Percentiles rank a stretch among this genome's conserved stretches.
phyloP scores from a whole-genome alignment of 495 filamentous ascomycete genomes.

The Cryomyces minteri region DNA sequence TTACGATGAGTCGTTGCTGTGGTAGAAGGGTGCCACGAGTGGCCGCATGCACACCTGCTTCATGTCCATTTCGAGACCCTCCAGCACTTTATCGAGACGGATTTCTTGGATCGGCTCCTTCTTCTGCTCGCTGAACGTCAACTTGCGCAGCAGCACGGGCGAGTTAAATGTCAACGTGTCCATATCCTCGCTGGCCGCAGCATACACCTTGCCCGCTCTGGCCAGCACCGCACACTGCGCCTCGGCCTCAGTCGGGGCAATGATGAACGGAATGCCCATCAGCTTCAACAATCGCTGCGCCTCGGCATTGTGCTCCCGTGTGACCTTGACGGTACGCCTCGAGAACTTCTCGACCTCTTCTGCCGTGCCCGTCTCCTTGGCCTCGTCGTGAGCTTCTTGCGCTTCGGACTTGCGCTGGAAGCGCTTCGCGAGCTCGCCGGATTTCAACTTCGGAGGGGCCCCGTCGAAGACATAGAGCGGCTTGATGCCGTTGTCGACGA shows the following conservation, averaged over 20 bases:
- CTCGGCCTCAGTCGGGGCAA: conserved; percentile 92
- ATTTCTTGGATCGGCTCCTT: conserved; percentile 98
- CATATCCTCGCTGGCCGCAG: conserved; percentile 96
- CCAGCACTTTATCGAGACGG: conserved; percentile 62
- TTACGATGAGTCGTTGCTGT: no score
- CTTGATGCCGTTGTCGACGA: conserved; percentile 97
- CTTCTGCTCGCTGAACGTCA: conserved; percentile 91
- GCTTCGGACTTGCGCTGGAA: conserved; percentile 83
- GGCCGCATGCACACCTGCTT: conserved; percentile 37
- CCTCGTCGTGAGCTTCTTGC: conserved; percentile 72
- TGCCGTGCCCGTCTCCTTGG: conserved; percentile 90
- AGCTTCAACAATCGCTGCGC: conserved; percentile 77
- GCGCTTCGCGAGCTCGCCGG: conserved; percentile 85
- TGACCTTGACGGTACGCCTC: conserved; percentile 86
- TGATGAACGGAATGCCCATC: conserved; percentile 92
- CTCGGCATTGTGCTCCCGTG: conserved; percentile 85
- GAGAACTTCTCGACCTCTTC: conserved; percentile 98
- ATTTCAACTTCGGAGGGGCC: conserved; percentile 90
- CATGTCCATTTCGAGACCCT: conserved; percentile 71
- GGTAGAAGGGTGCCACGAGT: no score
- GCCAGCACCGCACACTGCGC: conserved; percentile 89
- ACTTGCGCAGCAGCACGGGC: conserved; percentile 76
- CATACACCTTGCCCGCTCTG: conserved; percentile 85
- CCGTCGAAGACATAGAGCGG: conserved; percentile 97
- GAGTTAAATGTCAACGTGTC: conserved; percentile 92